A percentile compares a stretch with the other conserved stretches of the same genome.
Conservation (phyloP, 352 stramenopile genomes). For the Phytopythium boreale region DNA sequence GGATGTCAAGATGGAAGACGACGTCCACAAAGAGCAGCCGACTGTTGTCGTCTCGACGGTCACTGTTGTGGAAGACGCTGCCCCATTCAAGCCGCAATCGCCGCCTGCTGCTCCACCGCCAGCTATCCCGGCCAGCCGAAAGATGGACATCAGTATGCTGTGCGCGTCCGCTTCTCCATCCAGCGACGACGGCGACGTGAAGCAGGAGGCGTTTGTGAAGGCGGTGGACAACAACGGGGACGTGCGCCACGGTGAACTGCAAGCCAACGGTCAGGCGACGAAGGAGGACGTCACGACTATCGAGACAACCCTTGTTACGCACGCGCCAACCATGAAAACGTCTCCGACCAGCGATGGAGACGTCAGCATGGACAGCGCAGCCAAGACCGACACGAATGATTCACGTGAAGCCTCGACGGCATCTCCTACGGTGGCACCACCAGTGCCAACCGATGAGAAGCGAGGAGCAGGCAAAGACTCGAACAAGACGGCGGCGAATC, state of each 20-base stretch:
- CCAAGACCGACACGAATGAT: background rate
- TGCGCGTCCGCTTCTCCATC: constrained; percentile 22
- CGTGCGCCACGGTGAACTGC: background rate
- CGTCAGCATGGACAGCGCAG: background rate
- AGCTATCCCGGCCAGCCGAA: constrained; percentile 11
- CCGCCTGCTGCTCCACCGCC: background rate
- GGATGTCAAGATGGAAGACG: constrained; percentile 7
- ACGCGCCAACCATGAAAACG: background rate
- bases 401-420: background rate
- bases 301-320: background rate
- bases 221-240: background rate
- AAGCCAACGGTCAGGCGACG: background rate
- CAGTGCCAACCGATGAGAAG: background rate
- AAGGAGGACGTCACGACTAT: background rate
- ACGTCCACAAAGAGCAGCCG: background rate
- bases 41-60: background rate
- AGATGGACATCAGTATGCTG: constrained; percentile 53
- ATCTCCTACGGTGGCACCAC: background rate
- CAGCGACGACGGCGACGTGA: constrained; percentile 14
- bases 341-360: background rate
- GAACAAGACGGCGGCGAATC: background rate
- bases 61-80: background rate
- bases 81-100: background rate
- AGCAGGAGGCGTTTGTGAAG: background rate
- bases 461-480: background rate